phyloP scores from a whole-genome alignment of 495 filamentous ascomycete species.

The Terfezia claveryi region DNA sequence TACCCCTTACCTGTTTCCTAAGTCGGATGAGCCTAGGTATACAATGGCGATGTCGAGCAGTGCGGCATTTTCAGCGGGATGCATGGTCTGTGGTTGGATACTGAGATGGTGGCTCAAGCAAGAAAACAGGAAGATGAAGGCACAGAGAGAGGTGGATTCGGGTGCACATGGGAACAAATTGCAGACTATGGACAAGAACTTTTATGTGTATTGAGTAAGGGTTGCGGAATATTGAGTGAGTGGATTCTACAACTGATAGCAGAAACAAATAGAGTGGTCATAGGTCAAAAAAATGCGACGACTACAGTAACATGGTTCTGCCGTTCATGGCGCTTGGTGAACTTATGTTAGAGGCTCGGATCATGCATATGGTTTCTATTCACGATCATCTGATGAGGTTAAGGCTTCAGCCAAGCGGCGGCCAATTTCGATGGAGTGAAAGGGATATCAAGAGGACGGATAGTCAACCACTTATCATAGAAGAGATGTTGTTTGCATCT shows the following conservation, averaged over 20 bases:
- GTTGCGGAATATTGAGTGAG: background rate
- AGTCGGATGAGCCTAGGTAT: constrained; percentile 8
- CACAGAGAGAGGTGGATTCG: background rate
- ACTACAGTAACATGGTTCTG: no score
- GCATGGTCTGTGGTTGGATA: constrained; percentile 23
- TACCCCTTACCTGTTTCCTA: constrained; percentile 7
- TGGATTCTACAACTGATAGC: background rate
- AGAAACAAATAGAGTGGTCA: no score
- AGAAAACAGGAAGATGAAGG: constrained; percentile 31
- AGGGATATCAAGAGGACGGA: no score
- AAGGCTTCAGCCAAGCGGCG: no score
- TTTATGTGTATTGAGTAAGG: background rate
- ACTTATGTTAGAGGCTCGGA: no score
- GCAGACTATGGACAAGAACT: background rate
- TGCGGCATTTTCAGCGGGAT: constrained; percentile 26
- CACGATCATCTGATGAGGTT: no score
- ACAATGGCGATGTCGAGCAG: constrained; percentile 21
- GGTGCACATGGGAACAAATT: background rate
- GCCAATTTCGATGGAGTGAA: no score
- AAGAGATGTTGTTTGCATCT: no score
- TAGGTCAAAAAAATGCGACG: no score
- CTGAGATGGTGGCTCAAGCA: constrained; percentile 25
- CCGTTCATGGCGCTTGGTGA: no score
- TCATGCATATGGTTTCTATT: no score
- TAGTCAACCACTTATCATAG: no score